These are phyloP conservation scores for Ceratocystis huliohia DNA, from an alignment of 2,329 filamentous ascomycete species.

Conservation along the genomic window DNA sequence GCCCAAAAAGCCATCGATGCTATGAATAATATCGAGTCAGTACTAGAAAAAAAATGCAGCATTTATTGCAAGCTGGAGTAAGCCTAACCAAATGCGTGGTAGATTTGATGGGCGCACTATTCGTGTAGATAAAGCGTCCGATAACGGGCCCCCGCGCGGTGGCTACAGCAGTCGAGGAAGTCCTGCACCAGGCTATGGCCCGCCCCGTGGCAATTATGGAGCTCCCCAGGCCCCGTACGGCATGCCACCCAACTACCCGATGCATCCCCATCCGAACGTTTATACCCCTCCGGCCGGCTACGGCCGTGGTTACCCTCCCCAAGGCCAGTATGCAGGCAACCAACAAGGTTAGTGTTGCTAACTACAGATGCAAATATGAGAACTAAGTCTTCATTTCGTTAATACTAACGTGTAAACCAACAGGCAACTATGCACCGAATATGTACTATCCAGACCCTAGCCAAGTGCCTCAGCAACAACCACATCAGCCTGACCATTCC, in stretches of 20 bases:
- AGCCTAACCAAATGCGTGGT: constrained; percentile 13
- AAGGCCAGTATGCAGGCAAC: constrained; percentile 29
- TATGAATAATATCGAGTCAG: constrained; percentile 88
- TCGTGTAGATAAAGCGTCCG: constrained; percentile 89
- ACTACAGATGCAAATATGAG: background rate
- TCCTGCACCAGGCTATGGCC: constrained; percentile 32
- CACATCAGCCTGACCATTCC: constrained; percentile 26
- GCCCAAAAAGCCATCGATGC: constrained; percentile 61
- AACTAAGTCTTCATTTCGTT: background rate
- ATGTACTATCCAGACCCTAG: constrained; percentile 34
- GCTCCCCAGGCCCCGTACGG: constrained; percentile 30
- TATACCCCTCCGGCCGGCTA: constrained; percentile 29
- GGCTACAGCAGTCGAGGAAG: constrained; percentile 31
- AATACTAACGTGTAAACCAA: background rate
- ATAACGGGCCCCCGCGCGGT: constrained; percentile 50
- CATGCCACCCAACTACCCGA: constrained; percentile 21
- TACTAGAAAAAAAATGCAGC: background rate
- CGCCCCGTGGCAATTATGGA: constrained; percentile 35
- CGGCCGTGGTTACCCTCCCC: constrained; percentile 31
- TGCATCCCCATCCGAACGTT: constrained; percentile 28
- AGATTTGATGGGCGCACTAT: constrained; percentile 92
- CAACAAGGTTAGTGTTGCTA: constrained; percentile 32
- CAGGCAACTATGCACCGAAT: constrained; percentile 14
- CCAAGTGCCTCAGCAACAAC: constrained; percentile 31
- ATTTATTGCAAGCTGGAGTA: constrained; percentile 8